These are phyloP conservation scores for Trapa incisa DNA, from an alignment of 345 rosid genomes.

Conservation along the genomic window DNA sequence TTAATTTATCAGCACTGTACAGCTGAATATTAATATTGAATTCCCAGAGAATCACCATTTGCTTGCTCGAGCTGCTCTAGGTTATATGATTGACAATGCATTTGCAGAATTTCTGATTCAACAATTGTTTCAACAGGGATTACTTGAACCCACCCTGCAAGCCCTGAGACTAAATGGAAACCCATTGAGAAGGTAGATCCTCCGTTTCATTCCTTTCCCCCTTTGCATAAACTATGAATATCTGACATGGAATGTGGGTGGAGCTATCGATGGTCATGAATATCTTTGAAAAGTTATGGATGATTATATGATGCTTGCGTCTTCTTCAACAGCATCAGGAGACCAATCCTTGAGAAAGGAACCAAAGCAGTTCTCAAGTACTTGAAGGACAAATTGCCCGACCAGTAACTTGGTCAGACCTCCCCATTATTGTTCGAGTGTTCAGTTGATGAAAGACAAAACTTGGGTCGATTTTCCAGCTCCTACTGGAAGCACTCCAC, in stretches of 20 bases:
- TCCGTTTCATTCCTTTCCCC: not conserved
- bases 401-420: not conserved
- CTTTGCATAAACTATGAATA: not conserved
- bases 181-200: conserved; percentile 66
- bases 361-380: conserved; percentile 72
- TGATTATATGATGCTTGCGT: not conserved
- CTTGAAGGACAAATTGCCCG: conserved; percentile 71
- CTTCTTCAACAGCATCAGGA: conserved; percentile 53
- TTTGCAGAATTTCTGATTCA: not conserved
- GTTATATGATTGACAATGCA: not conserved
- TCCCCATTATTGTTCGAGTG: not conserved
- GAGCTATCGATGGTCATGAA: not conserved
- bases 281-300: not conserved
- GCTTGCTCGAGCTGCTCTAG: not conserved
- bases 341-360: conserved; percentile 71
- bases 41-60: not conserved
- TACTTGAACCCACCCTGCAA: conserved; percentile 70
- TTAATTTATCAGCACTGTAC: not conserved
- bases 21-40: not conserved
- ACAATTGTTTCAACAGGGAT: conserved; percentile 36
- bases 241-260: not conserved
- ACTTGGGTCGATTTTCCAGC: not conserved
- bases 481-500: not conserved
- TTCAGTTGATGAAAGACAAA: not conserved
- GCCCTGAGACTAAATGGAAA: conserved; percentile 77